Conservation (phyloP, 192 early-diverging fungal species). For the Linnemannia hyalina region DNA sequence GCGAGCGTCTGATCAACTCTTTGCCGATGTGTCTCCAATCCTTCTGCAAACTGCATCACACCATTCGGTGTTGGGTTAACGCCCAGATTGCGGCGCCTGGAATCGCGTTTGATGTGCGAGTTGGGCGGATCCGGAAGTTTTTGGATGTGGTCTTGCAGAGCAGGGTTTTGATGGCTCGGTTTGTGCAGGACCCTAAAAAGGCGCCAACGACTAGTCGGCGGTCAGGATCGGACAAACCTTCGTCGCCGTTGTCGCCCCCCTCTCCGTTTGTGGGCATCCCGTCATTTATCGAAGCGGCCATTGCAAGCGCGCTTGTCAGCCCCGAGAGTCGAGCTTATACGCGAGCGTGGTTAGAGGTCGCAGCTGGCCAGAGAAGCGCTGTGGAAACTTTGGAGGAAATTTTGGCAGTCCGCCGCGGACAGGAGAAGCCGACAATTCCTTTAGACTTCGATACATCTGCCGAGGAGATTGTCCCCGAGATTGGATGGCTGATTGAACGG, state of each 20-base stretch:
- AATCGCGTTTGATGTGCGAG: constrained; percentile 64
- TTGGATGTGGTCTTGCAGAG: constrained; percentile 71
- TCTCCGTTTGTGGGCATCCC: constrained; percentile 58
- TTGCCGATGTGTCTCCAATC: constrained; percentile 77
- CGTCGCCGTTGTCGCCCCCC: neutral
- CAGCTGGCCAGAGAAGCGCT: constrained; percentile 60
- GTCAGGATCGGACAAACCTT: neutral
- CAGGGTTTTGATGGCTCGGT: constrained; percentile 49
- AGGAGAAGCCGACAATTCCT: neutral
- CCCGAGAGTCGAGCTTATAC: constrained; percentile 76
- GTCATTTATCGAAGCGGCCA: constrained; percentile 77
- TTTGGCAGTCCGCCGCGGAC: constrained; percentile 9
- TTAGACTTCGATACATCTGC: neutral
- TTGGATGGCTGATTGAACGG: constrained; percentile 83
- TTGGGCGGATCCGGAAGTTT: constrained; percentile 70
- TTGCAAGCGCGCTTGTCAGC: constrained; percentile 77
- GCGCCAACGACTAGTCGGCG: neutral
- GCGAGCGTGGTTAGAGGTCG: constrained; percentile 74
- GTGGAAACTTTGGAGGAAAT: constrained; percentile 70
- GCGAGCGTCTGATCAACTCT: constrained; percentile 66
- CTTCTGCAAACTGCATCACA: constrained; percentile 74
- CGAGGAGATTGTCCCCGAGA: constrained; percentile 69
- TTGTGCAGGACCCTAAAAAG: constrained; percentile 20
- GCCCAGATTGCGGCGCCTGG: constrained; percentile 66
- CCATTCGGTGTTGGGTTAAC: constrained; percentile 78